A percentile compares a stretch with the other conserved stretches of the same genome.
These are phyloP conservation scores for Teunomyces pallodes DNA, from an alignment of 805 yeast genomes.

Conservation along the genomic window DNA sequence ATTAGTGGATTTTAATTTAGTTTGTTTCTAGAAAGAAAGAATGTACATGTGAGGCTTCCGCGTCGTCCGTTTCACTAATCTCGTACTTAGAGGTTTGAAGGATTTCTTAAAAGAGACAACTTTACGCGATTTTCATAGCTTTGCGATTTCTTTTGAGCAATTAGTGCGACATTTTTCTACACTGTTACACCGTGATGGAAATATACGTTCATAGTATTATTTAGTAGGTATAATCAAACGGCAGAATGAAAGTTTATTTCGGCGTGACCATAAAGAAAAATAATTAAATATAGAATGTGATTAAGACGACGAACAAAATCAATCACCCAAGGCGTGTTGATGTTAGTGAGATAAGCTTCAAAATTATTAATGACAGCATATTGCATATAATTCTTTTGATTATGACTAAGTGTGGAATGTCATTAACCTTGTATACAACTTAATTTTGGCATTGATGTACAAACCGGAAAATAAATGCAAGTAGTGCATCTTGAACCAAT, in stretches of 20 bases:
- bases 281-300: no score
- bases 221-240: neutral
- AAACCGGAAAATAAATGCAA: neutral
- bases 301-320: no score
- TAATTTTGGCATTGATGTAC: neutral
- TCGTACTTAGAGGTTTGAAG: neutral
- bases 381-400: neutral
- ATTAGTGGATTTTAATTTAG: neutral
- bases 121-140: neutral
- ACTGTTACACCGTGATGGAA: neutral
- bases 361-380: neutral
- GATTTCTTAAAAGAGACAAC: neutral
- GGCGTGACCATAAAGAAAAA: neutral
- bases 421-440: neutral
- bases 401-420: neutral
- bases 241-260: neutral
- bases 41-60: neutral
- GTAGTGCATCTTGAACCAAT: neutral
- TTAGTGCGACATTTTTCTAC: neutral
- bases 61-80: neutral
- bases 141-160: neutral
- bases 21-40: neutral
- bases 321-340: no score
- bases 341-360: no score
- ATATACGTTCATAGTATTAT: neutral